Conservation (phyloP, 768 basidiomycete species). For the Macrolepiota fuliginosa region DNA sequence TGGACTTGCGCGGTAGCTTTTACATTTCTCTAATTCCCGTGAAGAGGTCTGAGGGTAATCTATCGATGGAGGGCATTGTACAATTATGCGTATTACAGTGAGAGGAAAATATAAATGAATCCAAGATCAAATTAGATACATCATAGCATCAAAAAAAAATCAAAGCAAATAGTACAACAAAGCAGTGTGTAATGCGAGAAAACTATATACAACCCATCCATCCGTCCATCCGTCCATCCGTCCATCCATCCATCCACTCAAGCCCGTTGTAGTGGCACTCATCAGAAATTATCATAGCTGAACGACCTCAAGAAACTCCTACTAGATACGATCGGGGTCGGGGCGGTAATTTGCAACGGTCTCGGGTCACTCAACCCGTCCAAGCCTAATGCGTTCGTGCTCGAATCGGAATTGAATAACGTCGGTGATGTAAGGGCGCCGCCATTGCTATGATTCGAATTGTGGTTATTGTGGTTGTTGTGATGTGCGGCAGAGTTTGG, state of each 20-base stretch:
- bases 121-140: neutral
- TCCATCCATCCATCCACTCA: neutral
- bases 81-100: neutral
- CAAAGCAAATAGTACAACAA: neutral
- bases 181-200: neutral
- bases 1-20: too few species aligned
- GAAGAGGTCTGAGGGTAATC: neutral
- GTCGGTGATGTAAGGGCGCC: constrained; percentile 10
- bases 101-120: neutral
- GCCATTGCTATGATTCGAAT: neutral
- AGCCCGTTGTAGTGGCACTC: neutral
- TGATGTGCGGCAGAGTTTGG: neutral
- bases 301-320: constrained; percentile 29
- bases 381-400: constrained; percentile 25
- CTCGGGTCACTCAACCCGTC: constrained; percentile 14
- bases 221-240: constrained; percentile 1
- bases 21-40: too few species aligned
- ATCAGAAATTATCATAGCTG: constrained; percentile 21
- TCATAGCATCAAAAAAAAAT: neutral
- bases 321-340: constrained; percentile 29
- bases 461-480: neutral
- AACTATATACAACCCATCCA: constrained; percentile 4
- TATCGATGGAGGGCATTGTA: neutral
- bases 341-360: constrained; percentile 27
- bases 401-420: constrained; percentile 24